Base-by-base conservation (phyloP, 2,329 filamentous ascomycete species). In the Calonectria multiphialidica region DNA sequence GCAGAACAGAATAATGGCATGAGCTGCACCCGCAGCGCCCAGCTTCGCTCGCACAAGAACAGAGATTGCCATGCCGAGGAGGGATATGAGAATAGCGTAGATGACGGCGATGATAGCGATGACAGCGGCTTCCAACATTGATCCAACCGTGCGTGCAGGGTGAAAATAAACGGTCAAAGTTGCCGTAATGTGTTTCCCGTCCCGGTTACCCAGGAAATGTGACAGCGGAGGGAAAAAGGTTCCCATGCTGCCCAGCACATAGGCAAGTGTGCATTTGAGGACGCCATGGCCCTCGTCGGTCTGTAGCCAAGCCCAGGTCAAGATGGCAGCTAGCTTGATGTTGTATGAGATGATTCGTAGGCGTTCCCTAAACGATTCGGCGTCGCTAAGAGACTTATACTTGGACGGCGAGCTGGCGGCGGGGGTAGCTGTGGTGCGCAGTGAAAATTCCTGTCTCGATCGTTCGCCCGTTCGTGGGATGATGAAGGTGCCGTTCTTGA, bases 151-250 rank as follows among this genome's bases (percentile, higher is more conserved):
- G 70, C 96, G 89, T 7, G 95, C 94, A 5, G 96, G 95, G 82
- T 98, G 95, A 80, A 98, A 98, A 81, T 98, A 98, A 13, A 98
- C 96, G 0, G 95, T 97, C 70, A 98, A 91, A 2, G 96, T 98
- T 37, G 95, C 95, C 64, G 98, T 95, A 80, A 98, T 93, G 83
- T 98, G 96, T 81, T 98, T 98, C 63, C 95, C 95, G 84, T 98
- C 96, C 80, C 95, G 93, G 74, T 93, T 89, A 13, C 96, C 96
- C 18, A 98, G 87, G 69, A 95, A 90, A 9, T 88, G 86, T 18
- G 95, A 92, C 68, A 98, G 88, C 3, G 90, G 89, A 2, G 93
- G 90, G 74, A 95, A 92, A 78, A 98, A 97, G 0, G 96, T 98
- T 42, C 93, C 95, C 83, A 98, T 87, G 77, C 94, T 97, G 21